phyloP scores from a whole-genome alignment of 352 stramenopile species.

The Phytophthora tentaculata region DNA sequence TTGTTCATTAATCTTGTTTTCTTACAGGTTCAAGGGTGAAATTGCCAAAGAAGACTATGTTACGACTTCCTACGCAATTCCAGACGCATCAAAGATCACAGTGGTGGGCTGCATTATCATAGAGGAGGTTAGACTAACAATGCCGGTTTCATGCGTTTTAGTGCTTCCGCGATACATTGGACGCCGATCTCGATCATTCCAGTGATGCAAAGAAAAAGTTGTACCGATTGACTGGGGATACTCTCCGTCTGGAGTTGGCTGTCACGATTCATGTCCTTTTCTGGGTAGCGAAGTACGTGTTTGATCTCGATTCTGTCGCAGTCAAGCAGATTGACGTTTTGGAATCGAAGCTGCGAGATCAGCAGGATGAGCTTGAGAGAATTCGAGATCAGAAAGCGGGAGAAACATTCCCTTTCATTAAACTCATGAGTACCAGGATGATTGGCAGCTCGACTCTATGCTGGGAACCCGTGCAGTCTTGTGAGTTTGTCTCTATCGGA shows the following conservation, averaged over 20 bases:
- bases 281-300: conserved; percentile 12
- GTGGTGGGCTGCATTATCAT: too few relatives aligned
- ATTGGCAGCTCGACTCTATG: not conserved
- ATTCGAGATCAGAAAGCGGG: not conserved
- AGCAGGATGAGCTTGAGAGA: conserved; percentile 4
- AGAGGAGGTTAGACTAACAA: not conserved
- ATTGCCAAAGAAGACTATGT: conserved; percentile 5
- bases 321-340: conserved; percentile 28
- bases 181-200: not conserved
- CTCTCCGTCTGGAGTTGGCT: conserved; percentile 7
- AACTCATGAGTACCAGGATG: not conserved
- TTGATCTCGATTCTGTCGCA: conserved; percentile 22
- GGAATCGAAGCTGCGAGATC: conserved; percentile 20
- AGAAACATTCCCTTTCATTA: not conserved
- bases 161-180: conserved; percentile 27
- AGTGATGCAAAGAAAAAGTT: conserved; percentile 18
- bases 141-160: not conserved
- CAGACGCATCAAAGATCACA: too few relatives aligned
- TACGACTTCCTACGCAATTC: too few relatives aligned
- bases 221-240: not conserved
- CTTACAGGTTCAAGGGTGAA: conserved; percentile 21
- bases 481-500: not conserved
- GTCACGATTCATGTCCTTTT: conserved; percentile 18
- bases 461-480: not conserved
- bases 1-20: not conserved